Percentiles rank a stretch among this genome's conserved stretches.
These are phyloP conservation scores for Syzygium aqueum DNA, from an alignment of 345 rosid species.

Conservation along the genomic window DNA sequence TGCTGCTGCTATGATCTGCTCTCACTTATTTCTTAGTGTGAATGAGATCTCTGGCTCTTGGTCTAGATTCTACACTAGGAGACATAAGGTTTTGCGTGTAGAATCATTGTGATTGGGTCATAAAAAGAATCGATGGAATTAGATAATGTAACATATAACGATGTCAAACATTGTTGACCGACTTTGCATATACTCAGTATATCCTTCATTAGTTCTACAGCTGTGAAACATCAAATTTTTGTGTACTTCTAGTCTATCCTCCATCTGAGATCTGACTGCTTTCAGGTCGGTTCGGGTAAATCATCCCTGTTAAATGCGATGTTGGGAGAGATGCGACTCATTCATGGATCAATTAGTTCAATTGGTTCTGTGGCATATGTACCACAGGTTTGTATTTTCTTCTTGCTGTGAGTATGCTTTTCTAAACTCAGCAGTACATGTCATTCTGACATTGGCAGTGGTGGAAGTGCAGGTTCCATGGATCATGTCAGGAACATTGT, in stretches of 20 bases:
- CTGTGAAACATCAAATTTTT: background rate
- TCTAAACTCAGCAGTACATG: slow-evolving; percentile 1
- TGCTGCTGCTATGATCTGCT: background rate
- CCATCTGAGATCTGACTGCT: background rate
- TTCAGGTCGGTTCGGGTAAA: slow-evolving; percentile 96
- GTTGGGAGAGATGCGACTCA: slow-evolving; percentile 58
- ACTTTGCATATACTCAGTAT: background rate
- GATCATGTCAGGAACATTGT: slow-evolving; percentile 83
- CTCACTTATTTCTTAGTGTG: background rate
- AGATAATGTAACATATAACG: background rate
- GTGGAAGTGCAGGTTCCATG: slow-evolving; percentile 66
- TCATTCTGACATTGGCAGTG: slow-evolving; percentile 5
- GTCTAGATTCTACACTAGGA: background rate
- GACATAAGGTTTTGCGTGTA: background rate
- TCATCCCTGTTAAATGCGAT: slow-evolving; percentile 75
- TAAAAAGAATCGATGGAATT: background rate
- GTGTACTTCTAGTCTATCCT: background rate
- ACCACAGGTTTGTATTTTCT: slow-evolving; percentile 59
- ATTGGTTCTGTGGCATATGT: slow-evolving; percentile 68
- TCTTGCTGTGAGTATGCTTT: slow-evolving; percentile 1
- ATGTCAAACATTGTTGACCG: background rate
- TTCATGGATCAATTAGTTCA: slow-evolving; percentile 49
- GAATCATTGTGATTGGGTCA: background rate
- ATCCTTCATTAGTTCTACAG: background rate
- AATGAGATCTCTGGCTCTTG: background rate